Evolutionary conservation across 2,329 filamentous ascomycete genomes (phyloP), one percentile per base, ranked within the genome.

Genomic region (Diaporthe sp.): DNA sequence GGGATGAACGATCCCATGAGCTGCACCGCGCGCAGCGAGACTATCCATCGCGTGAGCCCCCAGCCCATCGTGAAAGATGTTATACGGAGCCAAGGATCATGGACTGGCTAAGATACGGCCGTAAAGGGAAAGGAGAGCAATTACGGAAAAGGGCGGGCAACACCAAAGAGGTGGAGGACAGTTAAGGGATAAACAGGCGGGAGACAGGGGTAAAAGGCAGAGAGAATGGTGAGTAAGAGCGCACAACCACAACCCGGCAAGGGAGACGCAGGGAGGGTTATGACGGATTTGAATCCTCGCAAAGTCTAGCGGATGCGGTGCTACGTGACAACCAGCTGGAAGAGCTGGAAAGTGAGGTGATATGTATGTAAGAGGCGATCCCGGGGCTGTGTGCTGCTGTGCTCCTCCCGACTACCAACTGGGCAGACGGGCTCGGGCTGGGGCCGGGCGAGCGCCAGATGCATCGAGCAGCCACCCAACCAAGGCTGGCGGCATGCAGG

Each of bases 1-100:
- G 80, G 79, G 17, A 78, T 75, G 30, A 83, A 76, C n/a, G 79
- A 76, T 7, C 75, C 80, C 56, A 81, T 51, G 22, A 82, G 74
- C 78, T 85, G 83, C 53, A 81, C 77, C 15, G 78, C 55, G 69
- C 83, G 80, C 71, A 79, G 76, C 51, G 81, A 75, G 47, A 80
- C 77, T 69, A 84, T 80, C 80, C 82, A 84, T 78, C 78, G 78
- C 59, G 81, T 80, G 37, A 83, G 74, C 35, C 77, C 79, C 78
- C 74, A 73, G 71, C 71, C 68, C 74, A 75, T 75, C 44, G 65
- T 75, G 50, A 71, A 55, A 25, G 35, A 22, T n/a, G 7, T 53
- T 68, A 53, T 39, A 44, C 44, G 47, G 25, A 56, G 58, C 42
- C 71, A 59, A 56, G 30, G 35, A 19, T 39, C 74, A 71, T 71